phyloP scores from a whole-genome alignment of 2,329 filamentous ascomycete genomes.

The Trichophaea hybrida region DNA sequence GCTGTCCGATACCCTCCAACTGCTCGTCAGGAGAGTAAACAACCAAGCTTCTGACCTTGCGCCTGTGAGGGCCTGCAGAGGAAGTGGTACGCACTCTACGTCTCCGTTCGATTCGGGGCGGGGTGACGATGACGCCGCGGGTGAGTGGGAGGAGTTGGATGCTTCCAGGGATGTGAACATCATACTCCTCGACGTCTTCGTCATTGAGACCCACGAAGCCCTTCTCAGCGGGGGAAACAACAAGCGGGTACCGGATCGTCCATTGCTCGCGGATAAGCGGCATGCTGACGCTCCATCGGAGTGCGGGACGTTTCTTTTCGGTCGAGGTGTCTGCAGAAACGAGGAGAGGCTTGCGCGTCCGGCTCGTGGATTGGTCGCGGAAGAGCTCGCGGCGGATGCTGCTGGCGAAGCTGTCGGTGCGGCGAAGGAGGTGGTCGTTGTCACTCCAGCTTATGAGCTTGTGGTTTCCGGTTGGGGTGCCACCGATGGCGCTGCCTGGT shows the following conservation, averaged over 20 bases:
- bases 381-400: background rate
- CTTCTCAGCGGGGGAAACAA: background rate
- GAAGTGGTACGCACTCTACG: background rate
- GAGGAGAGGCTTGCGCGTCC: background rate
- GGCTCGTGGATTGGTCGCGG: background rate
- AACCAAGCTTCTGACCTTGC: background rate
- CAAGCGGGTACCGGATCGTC: background rate
- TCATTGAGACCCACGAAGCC: background rate
- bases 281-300: background rate
- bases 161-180: background rate
- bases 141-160: constrained; percentile 1
- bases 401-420: background rate
- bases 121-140: constrained; percentile 1
- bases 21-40: background rate
- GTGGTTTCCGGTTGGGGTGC: background rate
- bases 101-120: background rate
- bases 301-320: background rate
- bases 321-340: background rate
- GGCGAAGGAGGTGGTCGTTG: background rate
- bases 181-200: background rate
- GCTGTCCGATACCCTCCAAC: background rate
- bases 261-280: constrained; percentile 5
- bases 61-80: background rate
- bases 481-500: background rate
- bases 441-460: constrained; percentile 2